Evolutionary conservation across 345 rosid species (phyloP).

Genomic region (Kernera saxatilis): DNA sequence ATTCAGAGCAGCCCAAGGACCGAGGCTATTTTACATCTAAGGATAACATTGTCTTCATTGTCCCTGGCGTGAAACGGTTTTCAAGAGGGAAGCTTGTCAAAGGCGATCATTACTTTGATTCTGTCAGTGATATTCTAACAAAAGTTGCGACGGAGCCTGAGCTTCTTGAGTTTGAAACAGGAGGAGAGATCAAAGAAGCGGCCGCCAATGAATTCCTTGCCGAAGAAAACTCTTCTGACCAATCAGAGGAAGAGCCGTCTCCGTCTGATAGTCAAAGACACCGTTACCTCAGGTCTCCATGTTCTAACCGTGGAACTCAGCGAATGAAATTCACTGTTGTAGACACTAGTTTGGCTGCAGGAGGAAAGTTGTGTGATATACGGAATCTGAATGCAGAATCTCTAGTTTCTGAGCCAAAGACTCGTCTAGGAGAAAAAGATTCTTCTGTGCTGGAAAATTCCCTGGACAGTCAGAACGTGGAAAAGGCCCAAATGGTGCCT

Average conservation of each 20-base stretch:
- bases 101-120: conserved; percentile 69
- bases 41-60: conserved; percentile 52
- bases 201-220: conserved; percentile 23
- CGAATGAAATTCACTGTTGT: conserved; percentile 52
- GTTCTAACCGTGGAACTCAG: conserved; percentile 33
- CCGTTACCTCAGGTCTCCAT: conserved; percentile 59
- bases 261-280: conserved; percentile 25
- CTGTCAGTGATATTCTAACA: conserved; percentile 57
- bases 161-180: conserved; percentile 55
- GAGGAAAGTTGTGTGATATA: conserved; percentile 42
- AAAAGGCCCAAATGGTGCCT: conserved; percentile 18
- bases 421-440: conserved; percentile 19
- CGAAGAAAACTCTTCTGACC: conserved; percentile 35
- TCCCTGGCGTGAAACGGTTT: conserved; percentile 64
- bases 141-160: conserved; percentile 65
- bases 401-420: conserved; percentile 28
- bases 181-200: conserved; percentile 27
- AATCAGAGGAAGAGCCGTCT: conserved; percentile 37
- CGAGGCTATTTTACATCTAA: conserved; percentile 37
- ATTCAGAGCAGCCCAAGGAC: conserved; percentile 59
- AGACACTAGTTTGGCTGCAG: conserved; percentile 49
- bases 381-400: conserved; percentile 35
- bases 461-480: conserved; percentile 16
- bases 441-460: conserved; percentile 20
- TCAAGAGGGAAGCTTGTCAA: conserved; percentile 61